These are phyloP conservation scores for Colletotrichum sp. DNA, from an alignment of 2,329 filamentous ascomycete species.

Conservation along the genomic window DNA sequence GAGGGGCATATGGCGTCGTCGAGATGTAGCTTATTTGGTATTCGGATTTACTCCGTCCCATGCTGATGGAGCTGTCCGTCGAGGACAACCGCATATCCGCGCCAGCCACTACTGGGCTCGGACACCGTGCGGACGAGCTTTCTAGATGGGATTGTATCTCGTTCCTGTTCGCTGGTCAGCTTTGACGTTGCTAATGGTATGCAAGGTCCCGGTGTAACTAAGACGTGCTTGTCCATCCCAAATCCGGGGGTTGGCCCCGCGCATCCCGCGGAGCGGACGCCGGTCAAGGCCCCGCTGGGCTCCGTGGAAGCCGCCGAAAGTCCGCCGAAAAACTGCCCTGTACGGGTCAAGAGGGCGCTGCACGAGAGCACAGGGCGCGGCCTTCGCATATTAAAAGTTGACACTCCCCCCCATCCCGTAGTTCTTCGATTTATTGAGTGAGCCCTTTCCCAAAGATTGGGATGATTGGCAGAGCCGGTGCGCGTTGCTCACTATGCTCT, in stretches of 20 bases:
- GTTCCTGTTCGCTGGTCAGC: accelerated
- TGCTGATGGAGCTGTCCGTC: background rate
- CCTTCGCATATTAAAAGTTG: background rate
- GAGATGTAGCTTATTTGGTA: background rate
- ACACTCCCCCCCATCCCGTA: background rate
- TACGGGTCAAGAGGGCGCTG: background rate
- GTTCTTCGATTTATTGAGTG: too few relatives aligned
- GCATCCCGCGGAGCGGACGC: background rate
- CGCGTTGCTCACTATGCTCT: background rate
- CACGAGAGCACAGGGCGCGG: background rate
- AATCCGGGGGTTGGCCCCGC: background rate
- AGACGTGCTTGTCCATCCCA: background rate
- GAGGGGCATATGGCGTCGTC: accelerated
- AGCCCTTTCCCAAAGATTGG: too few relatives aligned
- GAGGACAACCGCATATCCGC: background rate
- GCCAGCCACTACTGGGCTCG: background rate
- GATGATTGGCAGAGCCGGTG: accelerated
- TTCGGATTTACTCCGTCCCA: background rate
- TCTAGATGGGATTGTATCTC: background rate
- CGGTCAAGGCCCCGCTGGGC: background rate
- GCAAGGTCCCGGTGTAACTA: background rate
- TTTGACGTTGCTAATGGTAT: background rate
- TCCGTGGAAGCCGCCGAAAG: background rate
- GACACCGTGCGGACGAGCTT: background rate
- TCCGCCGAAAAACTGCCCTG: background rate